A percentile compares a stretch with the other conserved stretches of the same genome.
phyloP scores from a whole-genome alignment of 441 rosid genomes.

The Manihot esculenta region DNA sequence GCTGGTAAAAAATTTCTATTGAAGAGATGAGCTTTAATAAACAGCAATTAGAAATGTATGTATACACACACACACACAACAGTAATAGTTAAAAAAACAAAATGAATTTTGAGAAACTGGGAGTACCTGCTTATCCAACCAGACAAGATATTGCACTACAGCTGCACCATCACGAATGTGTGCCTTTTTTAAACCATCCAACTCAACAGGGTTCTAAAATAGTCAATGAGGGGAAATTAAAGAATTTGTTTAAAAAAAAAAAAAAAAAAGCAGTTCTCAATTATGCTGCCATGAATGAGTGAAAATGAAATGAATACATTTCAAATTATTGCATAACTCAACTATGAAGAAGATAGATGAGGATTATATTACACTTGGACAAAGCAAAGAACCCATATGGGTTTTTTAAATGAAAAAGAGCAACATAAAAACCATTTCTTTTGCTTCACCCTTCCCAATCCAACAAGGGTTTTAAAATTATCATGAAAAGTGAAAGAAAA shows the following conservation, averaged over 20 bases:
- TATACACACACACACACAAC: too few species aligned
- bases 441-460: not conserved
- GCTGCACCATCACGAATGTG: slow-evolving; percentile 99
- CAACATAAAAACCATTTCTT: not conserved
- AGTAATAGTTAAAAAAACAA: not conserved
- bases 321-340: not conserved
- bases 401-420: not conserved
- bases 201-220: slow-evolving; percentile 79
- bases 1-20: slow-evolving; percentile 3
- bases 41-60: not conserved
- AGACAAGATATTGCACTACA: slow-evolving; percentile 93
- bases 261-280: not conserved
- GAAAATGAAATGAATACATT: not conserved
- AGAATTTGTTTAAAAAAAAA: too few species aligned
- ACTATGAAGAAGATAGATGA: not conserved
- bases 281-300: not conserved
- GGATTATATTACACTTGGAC: not conserved
- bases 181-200: slow-evolving; percentile 84
- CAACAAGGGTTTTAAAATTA: too few species aligned
- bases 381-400: not conserved
- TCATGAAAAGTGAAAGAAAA: too few species aligned
- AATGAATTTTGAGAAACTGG: not conserved
- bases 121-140: slow-evolving; percentile 89
- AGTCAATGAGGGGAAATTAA: slow-evolving; percentile 9
- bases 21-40: not conserved